Percentiles rank a stretch among this genome's conserved stretches.
Evolutionary conservation across 805 yeast genomes (phyloP).

Genomic region (Candida rishiriensis): DNA sequence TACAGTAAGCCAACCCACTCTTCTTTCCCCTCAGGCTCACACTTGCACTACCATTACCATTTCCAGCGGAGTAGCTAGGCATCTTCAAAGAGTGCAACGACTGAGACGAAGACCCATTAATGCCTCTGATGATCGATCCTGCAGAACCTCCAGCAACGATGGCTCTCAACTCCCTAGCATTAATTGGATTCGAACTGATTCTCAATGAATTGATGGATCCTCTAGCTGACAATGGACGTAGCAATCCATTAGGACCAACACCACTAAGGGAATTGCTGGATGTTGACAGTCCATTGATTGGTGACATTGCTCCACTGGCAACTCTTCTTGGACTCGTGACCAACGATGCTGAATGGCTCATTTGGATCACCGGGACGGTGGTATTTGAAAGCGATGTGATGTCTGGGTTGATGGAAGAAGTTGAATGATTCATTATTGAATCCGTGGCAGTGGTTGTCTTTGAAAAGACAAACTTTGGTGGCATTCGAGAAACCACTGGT

Average conservation of each 20-base stretch:
- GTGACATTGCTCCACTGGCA: too few species aligned
- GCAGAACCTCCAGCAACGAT: slow-evolving; percentile 15
- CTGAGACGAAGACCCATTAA: slow-evolving; percentile 5
- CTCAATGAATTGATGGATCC: slow-evolving; percentile 16
- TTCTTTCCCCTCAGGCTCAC: not conserved
- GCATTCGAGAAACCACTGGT: slow-evolving; percentile 1
- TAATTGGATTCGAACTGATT: slow-evolving; percentile 23
- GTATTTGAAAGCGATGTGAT: not conserved
- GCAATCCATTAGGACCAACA: too few species aligned
- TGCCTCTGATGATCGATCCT: slow-evolving; percentile 4
- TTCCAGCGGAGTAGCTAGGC: not conserved
- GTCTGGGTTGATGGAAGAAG: slow-evolving; percentile 7
- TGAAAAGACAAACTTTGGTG: slow-evolving; percentile 12
- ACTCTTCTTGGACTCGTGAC: too few species aligned
- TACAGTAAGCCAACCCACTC: slow-evolving; percentile 20
- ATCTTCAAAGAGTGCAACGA: not conserved
- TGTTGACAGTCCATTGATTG: too few species aligned
- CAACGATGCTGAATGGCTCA: too few species aligned
- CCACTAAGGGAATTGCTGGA: too few species aligned
- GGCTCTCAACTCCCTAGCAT: slow-evolving; percentile 36
- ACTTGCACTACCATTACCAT: not conserved
- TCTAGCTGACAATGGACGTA: slow-evolving; percentile 4
- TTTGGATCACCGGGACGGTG: not conserved
- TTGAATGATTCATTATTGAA: slow-evolving; percentile 17
- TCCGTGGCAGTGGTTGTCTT: slow-evolving; percentile 17